These are phyloP conservation scores for Coniochaeta ligniaria DNA, from an alignment of 2,329 filamentous ascomycete species.

Conservation along the genomic window DNA sequence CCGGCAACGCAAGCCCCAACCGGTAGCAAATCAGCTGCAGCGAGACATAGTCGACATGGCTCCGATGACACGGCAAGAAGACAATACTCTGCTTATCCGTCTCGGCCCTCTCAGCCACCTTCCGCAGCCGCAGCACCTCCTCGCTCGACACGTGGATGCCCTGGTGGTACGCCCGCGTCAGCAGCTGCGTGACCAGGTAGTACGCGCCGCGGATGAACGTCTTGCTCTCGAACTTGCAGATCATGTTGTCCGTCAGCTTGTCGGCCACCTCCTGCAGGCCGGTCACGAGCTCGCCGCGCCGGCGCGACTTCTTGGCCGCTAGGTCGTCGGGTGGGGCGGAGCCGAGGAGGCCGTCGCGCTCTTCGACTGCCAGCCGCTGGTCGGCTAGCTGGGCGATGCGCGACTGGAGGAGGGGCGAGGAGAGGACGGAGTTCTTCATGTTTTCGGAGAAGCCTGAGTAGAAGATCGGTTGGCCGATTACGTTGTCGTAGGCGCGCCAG, in stretches of 20 bases:
- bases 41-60: constrained; percentile 93
- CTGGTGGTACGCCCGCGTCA: constrained; percentile 92
- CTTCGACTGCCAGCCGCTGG: constrained; percentile 67
- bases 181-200: constrained; percentile 77
- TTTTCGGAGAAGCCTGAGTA: constrained; percentile 87
- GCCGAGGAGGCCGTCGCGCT: constrained; percentile 60
- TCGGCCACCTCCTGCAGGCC: constrained; percentile 76
- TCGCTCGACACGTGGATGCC: constrained; percentile 95
- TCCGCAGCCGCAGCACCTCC: constrained; percentile 76
- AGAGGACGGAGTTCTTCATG: constrained; percentile 74
- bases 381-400: constrained; percentile 74
- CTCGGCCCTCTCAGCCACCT: constrained; percentile 74
- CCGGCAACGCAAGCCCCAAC: constrained; percentile 78
- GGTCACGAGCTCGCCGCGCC: constrained; percentile 59
- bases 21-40: constrained; percentile 94
- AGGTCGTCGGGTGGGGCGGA: constrained; percentile 45
- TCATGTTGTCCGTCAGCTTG: constrained; percentile 88
- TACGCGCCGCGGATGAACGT: constrained; percentile 88
- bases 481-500: constrained; percentile 89
- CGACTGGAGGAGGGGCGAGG: constrained; percentile 63
- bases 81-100: constrained; percentile 91
- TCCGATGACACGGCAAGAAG: constrained; percentile 89
- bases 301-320: constrained; percentile 39
- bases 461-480: constrained; percentile 88
- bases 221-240: constrained; percentile 98